Evolutionary conservation across 2,329 filamentous ascomycete genomes (phyloP).

Genomic region (Beauveria pseudobassiana): DNA sequence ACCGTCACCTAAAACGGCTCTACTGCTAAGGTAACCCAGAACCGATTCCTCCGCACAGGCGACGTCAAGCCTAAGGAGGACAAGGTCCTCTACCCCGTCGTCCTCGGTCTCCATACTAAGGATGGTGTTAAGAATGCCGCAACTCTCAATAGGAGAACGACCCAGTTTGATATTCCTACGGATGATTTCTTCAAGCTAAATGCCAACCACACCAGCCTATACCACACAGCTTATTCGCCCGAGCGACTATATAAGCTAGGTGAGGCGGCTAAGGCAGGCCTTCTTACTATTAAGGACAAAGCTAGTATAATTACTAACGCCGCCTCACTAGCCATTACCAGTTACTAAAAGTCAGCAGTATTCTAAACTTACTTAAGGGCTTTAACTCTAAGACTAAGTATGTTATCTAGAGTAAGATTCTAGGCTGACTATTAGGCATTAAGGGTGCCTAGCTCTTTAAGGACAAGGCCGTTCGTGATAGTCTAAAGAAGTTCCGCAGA

Average conservation of each 20-base stretch:
- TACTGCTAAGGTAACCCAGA: constrained; percentile 83
- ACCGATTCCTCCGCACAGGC: constrained; percentile 85
- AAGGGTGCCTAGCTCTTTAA: constrained; percentile 77
- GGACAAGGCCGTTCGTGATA: constrained; percentile 62
- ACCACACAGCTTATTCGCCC: constrained; percentile 80
- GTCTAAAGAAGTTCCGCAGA: constrained; percentile 75
- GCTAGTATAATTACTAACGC: constrained; percentile 94
- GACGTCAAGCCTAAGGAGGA: constrained; percentile 94
- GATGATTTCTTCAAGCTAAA: constrained; percentile 95
- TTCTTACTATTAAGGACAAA: constrained; percentile 80
- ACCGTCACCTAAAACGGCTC: constrained; percentile 64
- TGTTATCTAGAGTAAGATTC: constrained; percentile 91
- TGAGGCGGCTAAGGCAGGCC: constrained; percentile 63
- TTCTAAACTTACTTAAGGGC: constrained; percentile 76
- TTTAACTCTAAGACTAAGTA: constrained; percentile 81
- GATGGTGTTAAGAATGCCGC: constrained; percentile 60
- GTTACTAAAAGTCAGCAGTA: constrained; percentile 86
- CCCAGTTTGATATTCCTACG: constrained; percentile 67
- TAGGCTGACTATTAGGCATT: constrained; percentile 68
- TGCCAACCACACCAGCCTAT: constrained; percentile 87
- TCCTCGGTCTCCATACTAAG: constrained; percentile 77
- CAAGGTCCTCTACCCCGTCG: constrained; percentile 78
- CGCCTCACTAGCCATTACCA: constrained; percentile 78
- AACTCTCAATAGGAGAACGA: constrained; percentile 49
- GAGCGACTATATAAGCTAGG: constrained; percentile 83